Evolutionary conservation across 2,329 filamentous ascomycete genomes (phyloP).

Genomic region (Tolypocladium ophioglossoides): DNA sequence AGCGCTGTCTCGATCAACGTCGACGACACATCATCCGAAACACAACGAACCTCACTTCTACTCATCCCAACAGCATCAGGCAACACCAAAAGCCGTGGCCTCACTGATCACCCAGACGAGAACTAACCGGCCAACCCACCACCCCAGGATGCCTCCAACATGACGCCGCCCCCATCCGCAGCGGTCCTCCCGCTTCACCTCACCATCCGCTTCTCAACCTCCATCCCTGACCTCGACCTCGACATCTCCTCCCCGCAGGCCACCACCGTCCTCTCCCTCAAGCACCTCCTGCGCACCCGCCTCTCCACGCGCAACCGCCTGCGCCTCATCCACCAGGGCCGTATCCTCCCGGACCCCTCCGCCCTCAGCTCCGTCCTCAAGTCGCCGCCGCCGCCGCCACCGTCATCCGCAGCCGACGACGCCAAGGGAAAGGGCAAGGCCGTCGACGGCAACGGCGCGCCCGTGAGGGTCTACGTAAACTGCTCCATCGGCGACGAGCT

Average conservation of each 20-base stretch:
- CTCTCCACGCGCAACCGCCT: slow-evolving; percentile 63
- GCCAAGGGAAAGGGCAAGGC: slow-evolving; percentile 48
- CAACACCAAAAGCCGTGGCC: neutral
- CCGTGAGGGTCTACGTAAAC: slow-evolving; percentile 68
- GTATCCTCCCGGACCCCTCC: slow-evolving; percentile 65
- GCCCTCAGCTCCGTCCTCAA: slow-evolving; percentile 60
- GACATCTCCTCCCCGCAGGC: slow-evolving; percentile 57
- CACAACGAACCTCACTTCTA: neutral
- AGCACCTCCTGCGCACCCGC: slow-evolving; percentile 66
- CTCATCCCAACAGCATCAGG: neutral
- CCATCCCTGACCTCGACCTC: slow-evolving; percentile 72
- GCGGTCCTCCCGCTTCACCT: slow-evolving; percentile 48
- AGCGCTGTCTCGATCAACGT: neutral
- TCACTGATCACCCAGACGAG: neutral
- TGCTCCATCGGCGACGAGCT: slow-evolving; percentile 80
- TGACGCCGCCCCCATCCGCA: slow-evolving; percentile 9
- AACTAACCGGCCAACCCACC: neutral
- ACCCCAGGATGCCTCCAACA: slow-evolving; percentile 14
- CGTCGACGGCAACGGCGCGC: slow-evolving; percentile 20
- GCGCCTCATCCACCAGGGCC: slow-evolving; percentile 83
- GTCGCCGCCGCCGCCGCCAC: slow-evolving; percentile 48
- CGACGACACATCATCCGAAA: neutral
- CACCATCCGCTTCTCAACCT: slow-evolving; percentile 82
- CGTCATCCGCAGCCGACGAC: slow-evolving; percentile 26
- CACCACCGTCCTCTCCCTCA: slow-evolving; percentile 69